Evolutionary conservation across 495 filamentous ascomycete genomes (phyloP).

Genomic region (Pyronema omphalodes): DNA sequence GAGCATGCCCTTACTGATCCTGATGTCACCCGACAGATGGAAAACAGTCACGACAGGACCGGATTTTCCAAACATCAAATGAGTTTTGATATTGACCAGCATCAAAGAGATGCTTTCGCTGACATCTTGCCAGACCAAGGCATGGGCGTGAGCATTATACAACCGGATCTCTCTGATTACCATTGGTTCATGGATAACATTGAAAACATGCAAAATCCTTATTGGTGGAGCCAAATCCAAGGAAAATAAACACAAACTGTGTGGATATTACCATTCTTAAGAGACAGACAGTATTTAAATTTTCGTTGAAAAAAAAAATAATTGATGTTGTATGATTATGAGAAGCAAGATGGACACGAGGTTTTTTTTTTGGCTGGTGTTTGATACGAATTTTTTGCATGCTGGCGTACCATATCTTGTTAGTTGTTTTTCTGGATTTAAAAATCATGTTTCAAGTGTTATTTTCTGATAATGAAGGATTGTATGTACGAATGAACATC

Average conservation of each 20-base stretch:
- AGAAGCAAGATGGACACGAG: neutral
- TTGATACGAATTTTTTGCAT: neutral
- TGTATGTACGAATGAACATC: no score
- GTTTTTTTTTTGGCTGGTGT: neutral
- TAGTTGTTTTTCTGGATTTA: no score
- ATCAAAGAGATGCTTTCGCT: constrained; percentile 31
- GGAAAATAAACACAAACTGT: neutral
- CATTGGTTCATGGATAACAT: constrained; percentile 10
- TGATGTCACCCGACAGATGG: neutral
- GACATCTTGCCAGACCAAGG: constrained; percentile 26
- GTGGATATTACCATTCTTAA: neutral
- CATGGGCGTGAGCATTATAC: constrained; percentile 10
- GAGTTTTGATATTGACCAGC: constrained; percentile 17
- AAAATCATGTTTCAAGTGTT: no score
- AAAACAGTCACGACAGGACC: neutral
- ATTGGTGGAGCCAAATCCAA: constrained; percentile 16
- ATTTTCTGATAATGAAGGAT: no score
- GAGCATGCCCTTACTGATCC: neutral
- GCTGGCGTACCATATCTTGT: constrained; percentile 1
- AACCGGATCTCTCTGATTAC: constrained; percentile 5
- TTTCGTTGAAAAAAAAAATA: neutral
- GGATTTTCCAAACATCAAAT: neutral
- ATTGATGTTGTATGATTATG: neutral
- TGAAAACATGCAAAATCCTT: neutral
- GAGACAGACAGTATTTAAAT: neutral